These are phyloP conservation scores for Fusarium nelsonii DNA, from an alignment of 2,329 filamentous ascomycete species.

Conservation along the genomic window DNA sequence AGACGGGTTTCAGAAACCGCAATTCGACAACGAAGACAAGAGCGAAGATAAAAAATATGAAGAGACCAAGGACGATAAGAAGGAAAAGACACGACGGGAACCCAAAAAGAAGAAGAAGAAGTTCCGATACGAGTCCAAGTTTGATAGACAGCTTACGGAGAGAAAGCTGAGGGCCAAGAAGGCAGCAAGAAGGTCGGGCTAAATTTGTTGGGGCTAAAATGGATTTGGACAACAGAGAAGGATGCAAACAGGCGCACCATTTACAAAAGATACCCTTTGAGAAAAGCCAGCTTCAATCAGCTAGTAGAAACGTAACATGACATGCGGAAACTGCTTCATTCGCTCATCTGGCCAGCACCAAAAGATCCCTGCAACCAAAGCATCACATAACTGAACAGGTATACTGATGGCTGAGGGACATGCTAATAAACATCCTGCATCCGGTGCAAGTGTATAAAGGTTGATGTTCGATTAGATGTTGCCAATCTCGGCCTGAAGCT, in stretches of 20 bases:
- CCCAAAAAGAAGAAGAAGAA: conserved; percentile 88
- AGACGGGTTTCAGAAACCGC: conserved; percentile 74
- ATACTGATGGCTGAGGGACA: conserved; percentile 33
- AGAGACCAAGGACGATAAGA: conserved; percentile 42
- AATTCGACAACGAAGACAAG: conserved; percentile 55
- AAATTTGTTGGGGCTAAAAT: conserved; percentile 9
- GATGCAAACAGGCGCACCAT: conserved; percentile 37
- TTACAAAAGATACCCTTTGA: conserved; percentile 51
- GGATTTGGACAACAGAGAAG: conserved; percentile 32
- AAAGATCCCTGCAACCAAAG: conserved; percentile 45
- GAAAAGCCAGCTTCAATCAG: conserved; percentile 48
- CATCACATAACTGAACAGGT: conserved; percentile 36
- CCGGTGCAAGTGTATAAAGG: conserved; percentile 36
- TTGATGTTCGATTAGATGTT: conserved; percentile 76
- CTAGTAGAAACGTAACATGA: conserved; percentile 51
- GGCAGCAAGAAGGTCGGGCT: conserved; percentile 24
- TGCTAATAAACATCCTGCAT: conserved; percentile 42
- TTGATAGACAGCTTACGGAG: conserved; percentile 80
- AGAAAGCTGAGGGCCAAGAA: conserved; percentile 78
- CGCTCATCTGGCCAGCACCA: conserved; percentile 47
- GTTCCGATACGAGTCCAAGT: conserved; percentile 92
- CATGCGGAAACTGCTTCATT: conserved; percentile 49
- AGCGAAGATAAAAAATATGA: conserved; percentile 52
- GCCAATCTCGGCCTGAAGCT: conserved; percentile 91
- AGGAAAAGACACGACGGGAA: conserved; percentile 53